These are phyloP conservation scores for Durio zibethinus DNA, from an alignment of 345 rosid genomes.

Conservation along the genomic window DNA sequence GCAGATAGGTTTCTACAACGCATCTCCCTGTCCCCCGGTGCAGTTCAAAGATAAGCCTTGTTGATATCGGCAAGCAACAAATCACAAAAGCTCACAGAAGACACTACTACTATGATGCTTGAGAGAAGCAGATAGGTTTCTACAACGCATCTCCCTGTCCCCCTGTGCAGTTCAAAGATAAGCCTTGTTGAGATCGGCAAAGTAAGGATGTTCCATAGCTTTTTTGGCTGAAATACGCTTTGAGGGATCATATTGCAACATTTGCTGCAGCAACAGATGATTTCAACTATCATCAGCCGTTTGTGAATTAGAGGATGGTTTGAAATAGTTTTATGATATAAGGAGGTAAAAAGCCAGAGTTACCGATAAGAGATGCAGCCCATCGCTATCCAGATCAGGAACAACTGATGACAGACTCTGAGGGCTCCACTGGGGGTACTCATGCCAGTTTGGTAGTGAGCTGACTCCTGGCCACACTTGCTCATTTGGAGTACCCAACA, in stretches of 20 bases:
- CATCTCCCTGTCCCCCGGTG: neutral
- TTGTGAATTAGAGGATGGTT: neutral
- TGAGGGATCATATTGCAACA: conserved; percentile 86
- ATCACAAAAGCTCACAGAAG: neutral
- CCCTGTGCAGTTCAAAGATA: conserved; percentile 32
- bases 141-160: neutral
- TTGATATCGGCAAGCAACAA: conserved; percentile 24
- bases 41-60: conserved; percentile 48
- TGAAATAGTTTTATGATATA: neutral
- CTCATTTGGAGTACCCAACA: conserved; percentile 92
- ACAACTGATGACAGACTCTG: conserved; percentile 59
- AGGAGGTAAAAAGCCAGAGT: neutral
- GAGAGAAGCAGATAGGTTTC: conserved; percentile 42
- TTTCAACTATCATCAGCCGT: neutral
- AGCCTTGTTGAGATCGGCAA: conserved; percentile 62
- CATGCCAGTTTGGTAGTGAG: conserved; percentile 90
- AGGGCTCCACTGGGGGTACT: conserved; percentile 91
- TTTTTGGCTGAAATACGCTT: conserved; percentile 87
- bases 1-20: conserved; percentile 27
- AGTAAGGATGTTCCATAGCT: conserved; percentile 96
- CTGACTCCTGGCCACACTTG: conserved; percentile 91
- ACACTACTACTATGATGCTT: conserved; percentile 36
- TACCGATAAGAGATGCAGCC: conserved; percentile 73
- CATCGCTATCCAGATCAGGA: conserved; percentile 61
- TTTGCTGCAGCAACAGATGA: conserved; percentile 49